Evolutionary conservation across 345 rosid species (phyloP).

Genomic region (Limnanthes douglasii): DNA sequence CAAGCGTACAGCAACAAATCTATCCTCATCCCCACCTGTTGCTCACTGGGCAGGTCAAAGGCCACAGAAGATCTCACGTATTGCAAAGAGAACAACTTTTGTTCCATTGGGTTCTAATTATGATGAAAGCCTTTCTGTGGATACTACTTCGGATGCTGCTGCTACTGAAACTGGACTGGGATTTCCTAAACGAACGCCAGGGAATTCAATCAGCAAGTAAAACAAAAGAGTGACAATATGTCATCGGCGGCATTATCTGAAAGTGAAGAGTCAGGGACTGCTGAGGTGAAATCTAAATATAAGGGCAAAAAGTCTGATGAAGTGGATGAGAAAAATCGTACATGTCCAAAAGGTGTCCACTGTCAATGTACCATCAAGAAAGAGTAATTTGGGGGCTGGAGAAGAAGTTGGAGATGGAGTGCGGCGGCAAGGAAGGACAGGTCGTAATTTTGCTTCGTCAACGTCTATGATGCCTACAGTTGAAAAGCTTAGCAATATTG

Average conservation of each 20-base stretch:
- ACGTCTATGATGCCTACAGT: slow-evolving; percentile 48
- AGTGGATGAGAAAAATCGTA: slow-evolving; percentile 54
- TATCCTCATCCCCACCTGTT: slow-evolving; percentile 74
- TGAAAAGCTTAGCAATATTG: slow-evolving; percentile 57
- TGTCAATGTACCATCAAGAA: slow-evolving; percentile 45
- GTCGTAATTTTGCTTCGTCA: slow-evolving; percentile 46
- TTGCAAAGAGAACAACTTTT: slow-evolving; percentile 75
- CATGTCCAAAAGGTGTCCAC: slow-evolving; percentile 52
- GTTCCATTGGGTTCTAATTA: slow-evolving; percentile 56
- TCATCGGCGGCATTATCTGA: slow-evolving; percentile 68
- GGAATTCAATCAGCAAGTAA: slow-evolving; percentile 53
- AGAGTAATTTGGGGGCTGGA: slow-evolving; percentile 40
- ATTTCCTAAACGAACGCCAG: slow-evolving; percentile 38
- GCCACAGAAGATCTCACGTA: slow-evolving; percentile 73
- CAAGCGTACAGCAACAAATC: slow-evolving; percentile 49
- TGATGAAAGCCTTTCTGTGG: slow-evolving; percentile 49
- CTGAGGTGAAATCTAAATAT: slow-evolving; percentile 65
- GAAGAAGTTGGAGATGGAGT: slow-evolving; percentile 69
- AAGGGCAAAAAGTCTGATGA: slow-evolving; percentile 63
- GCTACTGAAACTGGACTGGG: slow-evolving; percentile 55
- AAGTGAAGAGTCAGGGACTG: slow-evolving; percentile 78
- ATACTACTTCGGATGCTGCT: slow-evolving; percentile 47
- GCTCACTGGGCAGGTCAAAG: slow-evolving; percentile 83
- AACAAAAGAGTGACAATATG: slow-evolving; percentile 54
- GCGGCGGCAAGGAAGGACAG: slow-evolving; percentile 81